Evolutionary conservation across 768 basidiomycete genomes (phyloP).

Genomic region (Pleurotus platypus): DNA sequence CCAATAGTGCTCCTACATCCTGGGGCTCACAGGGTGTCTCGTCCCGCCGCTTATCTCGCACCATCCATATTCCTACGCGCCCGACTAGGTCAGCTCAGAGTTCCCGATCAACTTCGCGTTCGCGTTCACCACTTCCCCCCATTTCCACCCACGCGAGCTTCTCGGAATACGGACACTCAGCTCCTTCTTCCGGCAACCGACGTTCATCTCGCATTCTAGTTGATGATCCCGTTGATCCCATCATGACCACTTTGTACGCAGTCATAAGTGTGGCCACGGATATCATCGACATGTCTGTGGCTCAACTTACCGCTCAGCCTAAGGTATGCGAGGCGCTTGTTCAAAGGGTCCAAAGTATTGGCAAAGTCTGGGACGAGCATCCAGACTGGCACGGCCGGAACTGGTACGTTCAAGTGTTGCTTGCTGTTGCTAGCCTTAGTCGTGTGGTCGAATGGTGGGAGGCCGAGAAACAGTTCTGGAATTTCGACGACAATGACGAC

Average conservation of each 20-base stretch:
- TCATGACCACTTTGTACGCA: constrained; percentile 87
- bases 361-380: constrained; percentile 95
- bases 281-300: constrained; percentile 84
- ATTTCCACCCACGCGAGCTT: constrained; percentile 62
- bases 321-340: constrained; percentile 86
- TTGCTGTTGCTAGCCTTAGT: constrained; percentile 92
- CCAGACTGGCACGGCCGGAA: constrained; percentile 97
- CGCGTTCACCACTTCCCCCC: constrained; percentile 86
- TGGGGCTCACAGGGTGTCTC: constrained; percentile 55
- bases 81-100: constrained; percentile 72
- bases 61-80: constrained; percentile 71
- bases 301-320: constrained; percentile 81
- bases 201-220: constrained; percentile 80
- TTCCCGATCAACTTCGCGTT: constrained; percentile 93
- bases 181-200: constrained; percentile 51
- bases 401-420: constrained; percentile 96
- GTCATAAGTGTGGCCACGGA: constrained; percentile 93
- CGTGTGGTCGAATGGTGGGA: constrained; percentile 99
- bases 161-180: constrained; percentile 44
- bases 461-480: constrained; percentile 99
- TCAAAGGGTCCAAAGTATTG: constrained; percentile 86
- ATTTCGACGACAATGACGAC: constrained; percentile 89
- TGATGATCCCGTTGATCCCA: constrained; percentile 84
- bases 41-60: constrained; percentile 81
- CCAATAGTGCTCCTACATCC: constrained; percentile 39